A percentile compares a stretch with the other conserved stretches of the same genome.
Evolutionary conservation across 352 stramenopile species (phyloP).

Genomic region (Globisporangium heterothallicum): DNA sequence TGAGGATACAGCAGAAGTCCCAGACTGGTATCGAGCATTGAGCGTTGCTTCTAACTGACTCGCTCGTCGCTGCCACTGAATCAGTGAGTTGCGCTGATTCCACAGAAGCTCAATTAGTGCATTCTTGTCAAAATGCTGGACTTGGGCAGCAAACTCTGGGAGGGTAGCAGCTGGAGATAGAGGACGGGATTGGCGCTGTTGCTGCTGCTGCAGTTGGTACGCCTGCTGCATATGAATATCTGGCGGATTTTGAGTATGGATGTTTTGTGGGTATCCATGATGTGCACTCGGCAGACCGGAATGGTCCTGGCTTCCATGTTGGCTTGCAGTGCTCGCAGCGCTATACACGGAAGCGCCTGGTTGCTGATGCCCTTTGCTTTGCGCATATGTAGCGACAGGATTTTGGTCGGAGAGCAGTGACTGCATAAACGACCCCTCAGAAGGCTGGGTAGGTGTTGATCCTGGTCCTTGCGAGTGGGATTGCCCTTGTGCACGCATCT

Average conservation of each 20-base stretch:
- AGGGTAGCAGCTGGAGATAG: conserved; percentile 20
- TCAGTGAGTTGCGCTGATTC: conserved; percentile 58
- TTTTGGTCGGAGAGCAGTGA: conserved; percentile 28
- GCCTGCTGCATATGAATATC: conserved; percentile 15
- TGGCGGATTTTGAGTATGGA: conserved; percentile 5
- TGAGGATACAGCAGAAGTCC: conserved; percentile 8
- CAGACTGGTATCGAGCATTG: conserved; percentile 12
- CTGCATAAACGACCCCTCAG: conserved; percentile 38
- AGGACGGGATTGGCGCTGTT: conserved; percentile 20
- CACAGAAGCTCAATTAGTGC: conserved; percentile 68
- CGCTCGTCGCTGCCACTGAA: conserved; percentile 52
- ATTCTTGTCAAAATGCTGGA: conserved; percentile 62
- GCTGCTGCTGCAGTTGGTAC: conserved; percentile 24
- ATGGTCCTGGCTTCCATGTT: conserved; percentile 6
- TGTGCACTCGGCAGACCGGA: conserved; percentile 1
- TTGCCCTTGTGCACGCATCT: conserved; percentile 5
- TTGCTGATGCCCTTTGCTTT: conserved; percentile 6
- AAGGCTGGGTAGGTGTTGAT: neutral
- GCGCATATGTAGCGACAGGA: conserved; percentile 11
- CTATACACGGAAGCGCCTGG: conserved; percentile 4
- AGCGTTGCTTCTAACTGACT: conserved; percentile 54
- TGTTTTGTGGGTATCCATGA: conserved; percentile 7
- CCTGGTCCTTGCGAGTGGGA: conserved; percentile 1
- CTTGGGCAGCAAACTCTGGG: conserved; percentile 62
- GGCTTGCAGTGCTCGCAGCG: neutral